Conservation (phyloP, 495 filamentous ascomycete species). For the Penicillium antarcticum region DNA sequence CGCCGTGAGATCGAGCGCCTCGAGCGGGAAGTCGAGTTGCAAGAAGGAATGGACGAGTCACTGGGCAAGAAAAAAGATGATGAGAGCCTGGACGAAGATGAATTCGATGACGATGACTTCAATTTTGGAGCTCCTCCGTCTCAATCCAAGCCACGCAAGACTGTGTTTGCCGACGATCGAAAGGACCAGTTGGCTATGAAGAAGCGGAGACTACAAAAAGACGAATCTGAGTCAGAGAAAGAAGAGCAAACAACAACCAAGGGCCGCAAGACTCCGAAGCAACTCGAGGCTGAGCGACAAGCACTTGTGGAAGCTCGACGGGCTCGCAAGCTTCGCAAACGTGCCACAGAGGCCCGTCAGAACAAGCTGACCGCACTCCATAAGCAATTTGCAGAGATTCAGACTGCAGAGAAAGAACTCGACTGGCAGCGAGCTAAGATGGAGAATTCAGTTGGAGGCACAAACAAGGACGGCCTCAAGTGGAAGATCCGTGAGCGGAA, state of each 20-base stretch:
- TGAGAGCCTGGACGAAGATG: slow-evolving; percentile 22
- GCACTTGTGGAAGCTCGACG: slow-evolving; percentile 40
- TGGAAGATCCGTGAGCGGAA: slow-evolving; percentile 83
- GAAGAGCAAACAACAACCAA: slow-evolving; percentile 21
- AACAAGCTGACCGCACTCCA: slow-evolving; percentile 61
- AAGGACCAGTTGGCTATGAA: slow-evolving; percentile 46
- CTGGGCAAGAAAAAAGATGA: slow-evolving; percentile 25
- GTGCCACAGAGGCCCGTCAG: slow-evolving; percentile 42
- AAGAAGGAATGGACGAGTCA: slow-evolving; percentile 30
- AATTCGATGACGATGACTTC: slow-evolving; percentile 24
- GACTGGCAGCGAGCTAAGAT: slow-evolving; percentile 76
- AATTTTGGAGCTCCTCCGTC: slow-evolving; percentile 23
- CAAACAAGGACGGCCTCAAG: slow-evolving; percentile 77
- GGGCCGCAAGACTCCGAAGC: slow-evolving; percentile 35
- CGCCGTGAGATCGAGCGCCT: slow-evolving; percentile 57
- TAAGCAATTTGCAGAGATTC: slow-evolving; percentile 68
- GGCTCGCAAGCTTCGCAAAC: slow-evolving; percentile 47
- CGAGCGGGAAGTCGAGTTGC: slow-evolving; percentile 50
- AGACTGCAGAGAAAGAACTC: slow-evolving; percentile 69
- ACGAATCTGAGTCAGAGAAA: slow-evolving; percentile 27
- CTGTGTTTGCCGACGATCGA: slow-evolving; percentile 55
- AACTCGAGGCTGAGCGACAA: slow-evolving; percentile 39
- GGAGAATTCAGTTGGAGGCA: slow-evolving; percentile 75
- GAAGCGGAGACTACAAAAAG: slow-evolving; percentile 16
- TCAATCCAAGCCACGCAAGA: slow-evolving; percentile 39